Evolutionary conservation across 176 grass and related monocot species (phyloP), one percentile per base, ranked within the genome.

Genomic region (Ananas comosus): DNA sequence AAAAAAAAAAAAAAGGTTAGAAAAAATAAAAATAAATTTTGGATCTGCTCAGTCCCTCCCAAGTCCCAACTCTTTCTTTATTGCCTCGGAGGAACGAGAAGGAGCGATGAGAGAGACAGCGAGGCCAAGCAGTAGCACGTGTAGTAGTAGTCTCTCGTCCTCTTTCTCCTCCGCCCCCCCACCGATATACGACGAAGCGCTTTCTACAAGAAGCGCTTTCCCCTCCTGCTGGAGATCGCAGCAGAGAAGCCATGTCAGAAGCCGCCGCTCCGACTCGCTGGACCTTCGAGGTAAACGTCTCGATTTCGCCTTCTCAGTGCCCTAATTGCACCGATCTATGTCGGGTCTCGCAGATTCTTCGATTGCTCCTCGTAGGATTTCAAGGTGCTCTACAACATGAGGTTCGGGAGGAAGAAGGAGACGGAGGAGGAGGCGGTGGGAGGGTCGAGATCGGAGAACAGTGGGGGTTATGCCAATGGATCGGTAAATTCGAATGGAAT

Each of bases 211-310:
- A 27, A 27, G 25, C 25, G 25, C 25, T 27, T 27, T 27, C 53
- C 18, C 53, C 16, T 10, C 56, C 17, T 61, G 56, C 17, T 22
- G 65, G 42, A 67, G 42, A 49, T 33, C 56, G 56, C 33, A 7
- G 33, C 4, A 42, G 33, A 61, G 56, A 19, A 22, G 69, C 68
- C 63, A 89, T 85, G 82, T 50, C 53, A 64, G 86, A 81, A 79
- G 75, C 79, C 17, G 82, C 86, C 13, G 64, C 65, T 72, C 19
- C 75, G n/a, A 85, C 75, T 23, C 82, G 82, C 63, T 89, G 86
- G 86, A 79, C 75, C 51, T 89, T 89, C 82, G 82, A 89, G 86
- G 86, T 89, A 68, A 82, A 49, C 64, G 23, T 71, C 2, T 53
- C 63, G 10, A 17, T 64, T 53, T 17, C 11, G 12, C 69, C 48